Percentiles rank a stretch among this genome's conserved stretches.
Conservation (phyloP, 2,329 filamentous ascomycete species). For the Penicillium sp. region DNA sequence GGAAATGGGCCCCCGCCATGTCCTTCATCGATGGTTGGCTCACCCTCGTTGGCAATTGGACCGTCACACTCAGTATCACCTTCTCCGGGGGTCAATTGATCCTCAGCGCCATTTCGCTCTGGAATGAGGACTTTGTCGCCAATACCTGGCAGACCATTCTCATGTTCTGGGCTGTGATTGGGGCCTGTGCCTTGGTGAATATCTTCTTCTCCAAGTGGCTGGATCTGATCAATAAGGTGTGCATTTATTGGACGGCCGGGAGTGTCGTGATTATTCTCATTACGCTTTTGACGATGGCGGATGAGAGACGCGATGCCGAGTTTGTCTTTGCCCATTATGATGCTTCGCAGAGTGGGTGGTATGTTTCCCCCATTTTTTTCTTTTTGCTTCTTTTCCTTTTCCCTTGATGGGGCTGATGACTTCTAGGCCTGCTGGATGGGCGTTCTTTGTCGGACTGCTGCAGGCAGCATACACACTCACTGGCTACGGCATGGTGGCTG, state of each 20-base stretch:
- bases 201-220: constrained; percentile 55
- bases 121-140: constrained; percentile 58
- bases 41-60: constrained; percentile 66
- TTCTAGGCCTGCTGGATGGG: constrained; percentile 62
- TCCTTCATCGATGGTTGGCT: constrained; percentile 64
- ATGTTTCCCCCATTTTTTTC: no score
- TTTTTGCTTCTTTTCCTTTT: no score
- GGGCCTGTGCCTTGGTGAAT: constrained; percentile 56
- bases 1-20: constrained; percentile 57
- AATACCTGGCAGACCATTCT: constrained; percentile 62
- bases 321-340: constrained; percentile 64
- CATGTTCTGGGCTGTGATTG: constrained; percentile 63
- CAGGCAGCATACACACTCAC: constrained; percentile 49
- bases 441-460: constrained; percentile 62
- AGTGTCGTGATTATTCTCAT: constrained; percentile 61
- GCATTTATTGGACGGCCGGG: constrained; percentile 62
- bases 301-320: constrained; percentile 48
- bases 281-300: constrained; percentile 53
- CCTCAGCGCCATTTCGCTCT: constrained; percentile 58
- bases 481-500: constrained; percentile 61
- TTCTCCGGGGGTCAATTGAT: constrained; percentile 64
- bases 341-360: constrained; percentile 56
- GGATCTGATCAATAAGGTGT: constrained; percentile 62
- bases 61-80: constrained; percentile 58
- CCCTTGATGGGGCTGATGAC: no score